Evolutionary conservation across 257 asterid genomes (phyloP).

Genomic region (Solanum sejunctum): DNA sequence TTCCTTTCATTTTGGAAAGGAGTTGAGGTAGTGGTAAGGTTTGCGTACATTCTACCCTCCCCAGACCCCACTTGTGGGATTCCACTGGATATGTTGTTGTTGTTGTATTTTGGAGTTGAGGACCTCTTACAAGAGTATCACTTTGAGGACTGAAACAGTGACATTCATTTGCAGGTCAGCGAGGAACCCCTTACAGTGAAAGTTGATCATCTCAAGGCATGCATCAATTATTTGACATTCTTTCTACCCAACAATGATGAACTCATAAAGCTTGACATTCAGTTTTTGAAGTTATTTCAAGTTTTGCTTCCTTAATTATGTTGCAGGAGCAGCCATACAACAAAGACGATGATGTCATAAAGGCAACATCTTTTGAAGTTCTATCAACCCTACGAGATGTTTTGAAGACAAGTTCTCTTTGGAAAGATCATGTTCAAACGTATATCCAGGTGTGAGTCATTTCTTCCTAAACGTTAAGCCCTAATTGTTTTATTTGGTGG

Average conservation of each 20-base stretch:
- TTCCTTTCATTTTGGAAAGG: neutral
- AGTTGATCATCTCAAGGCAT: constrained; percentile 95
- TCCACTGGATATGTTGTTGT: no score
- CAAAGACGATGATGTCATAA: constrained; percentile 80
- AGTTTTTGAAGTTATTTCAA: neutral
- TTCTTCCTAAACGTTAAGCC: neutral
- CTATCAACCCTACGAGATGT: constrained; percentile 90
- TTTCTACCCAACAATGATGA: neutral
- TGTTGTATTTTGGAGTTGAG: neutral
- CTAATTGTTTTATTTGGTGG: neutral
- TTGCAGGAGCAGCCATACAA: constrained; percentile 71
- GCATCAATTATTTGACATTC: neutral
- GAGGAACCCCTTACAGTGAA: constrained; percentile 94
- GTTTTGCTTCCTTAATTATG: constrained; percentile 10
- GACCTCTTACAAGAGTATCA: neutral
- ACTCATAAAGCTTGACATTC: neutral
- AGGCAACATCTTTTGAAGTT: constrained; percentile 94
- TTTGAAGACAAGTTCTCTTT: constrained; percentile 78
- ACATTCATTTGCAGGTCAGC: constrained; percentile 56
- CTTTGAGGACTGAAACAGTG: constrained; percentile 13
- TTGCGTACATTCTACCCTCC: no score
- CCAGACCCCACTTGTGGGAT: no score
- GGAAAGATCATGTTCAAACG: constrained; percentile 98
- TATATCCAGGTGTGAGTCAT: constrained; percentile 62
- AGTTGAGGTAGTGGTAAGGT: no score